Base-by-base conservation (phyloP, 495 filamentous ascomycete species). In the Schizothecium vesticola region DNA sequence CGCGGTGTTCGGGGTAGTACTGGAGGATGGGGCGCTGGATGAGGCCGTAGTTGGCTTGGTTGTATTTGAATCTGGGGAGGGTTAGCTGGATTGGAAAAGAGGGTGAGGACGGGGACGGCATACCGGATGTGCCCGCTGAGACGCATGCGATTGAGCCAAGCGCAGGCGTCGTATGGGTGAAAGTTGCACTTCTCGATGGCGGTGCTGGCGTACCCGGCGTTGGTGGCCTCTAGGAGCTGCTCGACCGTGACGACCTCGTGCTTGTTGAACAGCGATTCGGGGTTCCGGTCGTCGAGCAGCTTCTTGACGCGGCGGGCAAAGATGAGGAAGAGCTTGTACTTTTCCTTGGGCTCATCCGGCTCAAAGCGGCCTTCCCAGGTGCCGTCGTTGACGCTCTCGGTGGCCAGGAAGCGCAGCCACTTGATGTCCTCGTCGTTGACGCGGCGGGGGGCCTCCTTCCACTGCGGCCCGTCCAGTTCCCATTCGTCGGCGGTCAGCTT, bases 241-340 rank as follows among this genome's bases (percentile, higher is more conserved):
- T 76, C 74, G 29, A 77, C 71, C 16, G 68, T 63, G 3, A 76
- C 71, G 31, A 22, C 59, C 1, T 72, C 59, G 19, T 36, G 23
- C 3, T 8, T 22, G 16, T 19, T 59, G n/a, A 79, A 74, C 0
- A 77, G 68, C 1, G 69, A 59, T 2, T 70, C 26, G 0, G 71
- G 71, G 56, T 71, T 64, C 11, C 5, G 57, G 36, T 79, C 73
- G 26, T 76, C 71, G 36, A 79, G 60, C 21, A 75, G 36, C 70
- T 69, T 74, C 69, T 73, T 63, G 51, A 79, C 68, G 19, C 73
- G 67, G 7, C n/a, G 26, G 8, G 75, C 74, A 62, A 79, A 79
- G 59, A 75, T 67, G 13, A 57, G 71, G 59, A 75, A 76, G 9
- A 76, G 68, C 28, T 65, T 65, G 23, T 74, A 71, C 56, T 71